Conservation (phyloP, 305 asterid genomes). For the Andrographis paniculata region DNA sequence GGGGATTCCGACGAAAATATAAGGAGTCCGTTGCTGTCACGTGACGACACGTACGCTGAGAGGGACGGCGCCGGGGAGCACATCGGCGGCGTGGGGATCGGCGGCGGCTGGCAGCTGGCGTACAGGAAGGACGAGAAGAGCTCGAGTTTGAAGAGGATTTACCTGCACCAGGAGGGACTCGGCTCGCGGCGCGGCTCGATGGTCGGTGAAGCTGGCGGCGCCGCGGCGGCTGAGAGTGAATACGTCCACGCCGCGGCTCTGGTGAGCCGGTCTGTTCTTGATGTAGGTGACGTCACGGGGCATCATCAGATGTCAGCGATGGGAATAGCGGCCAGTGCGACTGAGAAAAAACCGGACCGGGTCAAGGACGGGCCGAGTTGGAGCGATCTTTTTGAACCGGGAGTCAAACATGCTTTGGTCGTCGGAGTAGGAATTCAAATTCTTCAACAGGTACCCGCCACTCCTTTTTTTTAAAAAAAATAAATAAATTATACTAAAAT, state of each 20-base stretch:
- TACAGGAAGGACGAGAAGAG: constrained; percentile 62
- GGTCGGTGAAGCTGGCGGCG: constrained; percentile 47
- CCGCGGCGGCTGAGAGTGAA: constrained; percentile 39
- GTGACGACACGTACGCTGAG: constrained; percentile 44
- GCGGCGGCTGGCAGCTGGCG: constrained; percentile 98
- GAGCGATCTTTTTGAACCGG: constrained; percentile 85
- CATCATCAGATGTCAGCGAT: no score
- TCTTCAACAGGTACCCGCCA: constrained; percentile 81
- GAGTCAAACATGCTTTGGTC: constrained; percentile 78
- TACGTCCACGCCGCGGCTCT: constrained; percentile 76
- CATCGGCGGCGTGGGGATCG: constrained; percentile 65
- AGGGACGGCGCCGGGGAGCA: constrained; percentile 48
- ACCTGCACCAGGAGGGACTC: constrained; percentile 67
- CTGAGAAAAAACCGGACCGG: constrained; percentile 36
- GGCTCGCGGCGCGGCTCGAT: constrained; percentile 69
- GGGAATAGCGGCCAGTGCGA: constrained; percentile 41
- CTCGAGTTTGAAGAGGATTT: constrained; percentile 69
- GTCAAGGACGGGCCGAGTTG: constrained; percentile 40
- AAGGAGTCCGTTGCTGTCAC: constrained; percentile 73
- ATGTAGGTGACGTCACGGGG: constrained; percentile 35
- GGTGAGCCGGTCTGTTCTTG: constrained; percentile 82
- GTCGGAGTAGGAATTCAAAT: constrained; percentile 93
- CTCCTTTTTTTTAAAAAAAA: no score
- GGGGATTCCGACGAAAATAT: constrained; percentile 70
- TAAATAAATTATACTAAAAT: not conserved